A percentile compares a stretch with the other conserved stretches of the same genome.
phyloP scores from a whole-genome alignment of 352 stramenopile species.

The Pythium coloratum region DNA sequence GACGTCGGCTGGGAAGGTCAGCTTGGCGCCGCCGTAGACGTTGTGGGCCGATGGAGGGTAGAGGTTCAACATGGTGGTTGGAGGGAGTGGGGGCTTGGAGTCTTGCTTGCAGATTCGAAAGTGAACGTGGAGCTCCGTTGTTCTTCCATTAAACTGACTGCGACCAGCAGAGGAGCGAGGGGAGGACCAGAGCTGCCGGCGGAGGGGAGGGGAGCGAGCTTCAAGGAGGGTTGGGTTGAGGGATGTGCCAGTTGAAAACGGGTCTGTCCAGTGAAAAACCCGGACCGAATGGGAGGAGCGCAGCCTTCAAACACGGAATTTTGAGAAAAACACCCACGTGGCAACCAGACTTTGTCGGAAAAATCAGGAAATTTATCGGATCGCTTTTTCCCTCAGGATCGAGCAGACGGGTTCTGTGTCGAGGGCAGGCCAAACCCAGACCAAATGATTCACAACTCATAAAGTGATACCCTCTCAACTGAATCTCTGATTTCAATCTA shows the following conservation, averaged over 20 bases:
- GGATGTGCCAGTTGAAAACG: background rate
- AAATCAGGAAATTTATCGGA: background rate
- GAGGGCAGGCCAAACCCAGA: slow-evolving; percentile 12
- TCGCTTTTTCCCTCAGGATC: background rate
- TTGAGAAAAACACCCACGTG: background rate
- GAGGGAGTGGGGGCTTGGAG: slow-evolving; percentile 7
- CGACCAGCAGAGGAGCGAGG: background rate
- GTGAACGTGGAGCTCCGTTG: slow-evolving; percentile 14
- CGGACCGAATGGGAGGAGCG: background rate
- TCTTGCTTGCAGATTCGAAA: slow-evolving; percentile 31
- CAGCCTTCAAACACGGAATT: background rate
- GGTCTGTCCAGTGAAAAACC: slow-evolving; percentile 3
- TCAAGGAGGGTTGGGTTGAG: slow-evolving; percentile 12
- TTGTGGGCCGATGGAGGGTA: slow-evolving; percentile 71
- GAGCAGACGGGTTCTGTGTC: slow-evolving; percentile 17
- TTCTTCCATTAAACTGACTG: background rate
- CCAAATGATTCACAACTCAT: background rate
- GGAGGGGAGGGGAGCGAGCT: slow-evolving; percentile 4
- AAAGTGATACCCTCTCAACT: background rate
- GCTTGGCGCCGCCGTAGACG: slow-evolving; percentile 46
- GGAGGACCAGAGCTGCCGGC: no score
- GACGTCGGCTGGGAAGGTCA: slow-evolving; percentile 47
- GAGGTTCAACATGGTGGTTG: slow-evolving; percentile 67
- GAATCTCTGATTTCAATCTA: slow-evolving; percentile 12
- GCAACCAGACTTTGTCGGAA: background rate